Base-by-base conservation (phyloP, 805 yeast genomes). In the Schizosaccharomyces japonicus region DNA sequence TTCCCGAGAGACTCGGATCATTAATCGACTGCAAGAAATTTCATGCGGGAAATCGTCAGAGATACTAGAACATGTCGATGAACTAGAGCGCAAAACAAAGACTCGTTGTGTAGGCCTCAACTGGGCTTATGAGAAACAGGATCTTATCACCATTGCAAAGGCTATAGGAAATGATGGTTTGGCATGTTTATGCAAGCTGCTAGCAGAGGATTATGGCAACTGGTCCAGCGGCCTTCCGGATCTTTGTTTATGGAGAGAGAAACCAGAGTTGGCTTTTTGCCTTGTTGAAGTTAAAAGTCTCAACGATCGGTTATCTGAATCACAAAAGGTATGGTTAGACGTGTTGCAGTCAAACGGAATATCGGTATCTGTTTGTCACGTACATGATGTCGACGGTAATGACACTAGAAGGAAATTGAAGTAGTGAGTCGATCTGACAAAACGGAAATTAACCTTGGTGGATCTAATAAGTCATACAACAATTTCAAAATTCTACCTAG, bases 221-320 rank as follows among this genome's bases (percentile, higher is more conserved):
- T 54, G 55, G 39, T 28, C 52, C 5, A 52, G 61, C 1, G 67
- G 67, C 10, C 54, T 60, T 50, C 65, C 66, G 0, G 67, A 63
- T 49, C 50, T 63, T 34, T 60, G 62, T 23, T 49, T 62, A 19
- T 61, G 63, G 62, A n/a, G n/a, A n/a, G 52, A 54, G 13, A 28
- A 34, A 6, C 50, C 50, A 5, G 32, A 44, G 34, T 36, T 40
- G 25, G 39, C 39, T 28, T 52, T 58, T 23, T 54, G 53, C 50
- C 53, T 60, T 50, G 59, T 57, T 25, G 64, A 59, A 46, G 66
- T 63, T 23, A 63, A 63, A 46, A 60, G 65, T 2, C 61, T 56
- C 28, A 61, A 61, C 47, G 67, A 63, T 49, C 53, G 57, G 1
- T 52, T 63, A 25, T 60, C 64, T 15, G 65, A 62, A 47, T 57